Conservation (phyloP, 2,329 filamentous ascomycete genomes). For the Cordyceps cateniannulata region DNA sequence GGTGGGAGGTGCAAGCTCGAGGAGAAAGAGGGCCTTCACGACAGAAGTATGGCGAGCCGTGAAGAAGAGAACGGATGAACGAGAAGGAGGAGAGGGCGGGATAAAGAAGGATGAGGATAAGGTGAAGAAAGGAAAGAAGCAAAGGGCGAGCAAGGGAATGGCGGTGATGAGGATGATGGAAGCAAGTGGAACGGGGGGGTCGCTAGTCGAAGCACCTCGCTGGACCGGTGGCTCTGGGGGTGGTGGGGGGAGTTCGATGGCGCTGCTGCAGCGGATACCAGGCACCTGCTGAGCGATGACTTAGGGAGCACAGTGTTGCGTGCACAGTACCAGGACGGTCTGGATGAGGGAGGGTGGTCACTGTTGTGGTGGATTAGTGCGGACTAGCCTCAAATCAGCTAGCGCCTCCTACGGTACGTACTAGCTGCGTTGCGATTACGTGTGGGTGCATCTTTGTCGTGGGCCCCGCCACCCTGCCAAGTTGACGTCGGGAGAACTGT, state of each 20-base stretch:
- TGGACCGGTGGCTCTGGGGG: constrained; percentile 8
- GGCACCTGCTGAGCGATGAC: neutral
- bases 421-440: neutral
- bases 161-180: constrained; percentile 15
- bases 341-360: neutral
- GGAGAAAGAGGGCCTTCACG: constrained; percentile 13
- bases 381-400: neutral
- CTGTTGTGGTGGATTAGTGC: neutral
- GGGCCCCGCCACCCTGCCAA: neutral
- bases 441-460: neutral
- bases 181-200: constrained; percentile 14
- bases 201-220: constrained; percentile 13
- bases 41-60: constrained; percentile 8
- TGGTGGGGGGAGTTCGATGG: constrained; percentile 11
- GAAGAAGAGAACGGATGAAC: constrained; percentile 4
- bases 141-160: constrained; percentile 12
- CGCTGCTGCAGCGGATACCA: constrained; percentile 11
- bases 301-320: neutral
- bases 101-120: constrained; percentile 14
- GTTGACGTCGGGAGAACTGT: too few relatives aligned
- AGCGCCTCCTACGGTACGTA: neutral
- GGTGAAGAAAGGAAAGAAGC: constrained; percentile 11
- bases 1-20: constrained; percentile 15
- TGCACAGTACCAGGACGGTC: neutral
- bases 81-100: constrained; percentile 13